Base-by-base conservation (phyloP, 352 stramenopile species). In the Thalassiosira exigua region DNA sequence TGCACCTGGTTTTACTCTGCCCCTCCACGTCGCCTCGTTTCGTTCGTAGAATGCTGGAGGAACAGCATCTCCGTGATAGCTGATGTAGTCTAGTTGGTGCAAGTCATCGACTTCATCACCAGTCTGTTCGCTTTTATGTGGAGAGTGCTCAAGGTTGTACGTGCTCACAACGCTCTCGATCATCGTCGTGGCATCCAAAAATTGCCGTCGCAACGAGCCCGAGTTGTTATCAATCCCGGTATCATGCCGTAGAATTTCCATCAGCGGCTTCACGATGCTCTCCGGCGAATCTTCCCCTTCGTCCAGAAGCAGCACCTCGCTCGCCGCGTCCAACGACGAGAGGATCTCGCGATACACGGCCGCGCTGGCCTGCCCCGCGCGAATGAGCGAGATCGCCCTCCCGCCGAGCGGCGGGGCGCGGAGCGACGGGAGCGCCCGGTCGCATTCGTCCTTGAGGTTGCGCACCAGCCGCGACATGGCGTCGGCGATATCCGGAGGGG, bases 271-370 rank as follows among this genome's bases (percentile, higher is more conserved):
- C 32, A 85, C 68, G n/a, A 82, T 54, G 7, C 44, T 53, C 36
- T 61, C 11, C 3, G 36, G 22, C 32, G 69, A n/a, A 22, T 30
- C n/a, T 46, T 33, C 51, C 19, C 62, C 56, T 36, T 32, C 30
- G 36, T 85, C 69, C 24, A 79, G 39, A 29, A 76, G 24, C 12
- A 72, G 41, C 1, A 85, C 64, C 4, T 67, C 42, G n/a, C 26
- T 53, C 11, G 79, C 84, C n/a, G 82, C 68, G 61, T 82, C 52
- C 3, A 93, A 54, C 33, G 72, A 66, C 30, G 76, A 73, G 5
- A 91, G 39, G 11, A 95, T 60, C 53, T 95, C 87, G n/a, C 88
- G 72, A 83, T 92, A 95, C 39, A 95, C 79, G 9, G 84, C 29
- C 0, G 90, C 91, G 62, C 90, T 92, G 5, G 90, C 92, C 75